A percentile compares a stretch with the other conserved stretches of the same genome.
phyloP scores from a whole-genome alignment of 129 eudicot species.

The Mikania micrantha region DNA sequence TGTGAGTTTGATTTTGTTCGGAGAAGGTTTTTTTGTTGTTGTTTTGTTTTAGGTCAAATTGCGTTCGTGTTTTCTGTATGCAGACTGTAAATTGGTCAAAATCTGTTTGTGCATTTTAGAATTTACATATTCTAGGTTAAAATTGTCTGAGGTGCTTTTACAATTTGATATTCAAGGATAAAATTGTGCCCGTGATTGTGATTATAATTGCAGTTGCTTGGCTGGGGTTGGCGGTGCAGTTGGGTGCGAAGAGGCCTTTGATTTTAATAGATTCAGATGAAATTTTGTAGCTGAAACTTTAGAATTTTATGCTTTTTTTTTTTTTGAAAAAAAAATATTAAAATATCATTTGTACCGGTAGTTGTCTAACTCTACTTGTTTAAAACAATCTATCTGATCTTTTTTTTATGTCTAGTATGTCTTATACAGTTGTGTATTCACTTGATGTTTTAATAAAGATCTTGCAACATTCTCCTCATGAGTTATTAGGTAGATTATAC shows the following conservation, averaged over 20 bases:
- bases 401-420: too few relatives aligned
- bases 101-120: slow-evolving; percentile 15
- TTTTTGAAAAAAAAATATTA: too few relatives aligned
- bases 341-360: too few relatives aligned
- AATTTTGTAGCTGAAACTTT: slow-evolving; percentile 12
- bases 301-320: not conserved
- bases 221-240: not conserved
- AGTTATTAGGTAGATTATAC: slow-evolving; percentile 19
- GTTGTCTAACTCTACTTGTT: too few relatives aligned
- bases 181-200: not conserved
- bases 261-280: slow-evolving; percentile 6
- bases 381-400: too few relatives aligned
- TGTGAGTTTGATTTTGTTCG: not conserved
- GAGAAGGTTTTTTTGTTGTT: not conserved
- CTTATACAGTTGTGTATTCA: not conserved
- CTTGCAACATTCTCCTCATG: not conserved
- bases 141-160: not conserved
- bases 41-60: slow-evolving; percentile 11
- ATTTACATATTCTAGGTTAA: slow-evolving; percentile 10
- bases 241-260: slow-evolving; percentile 8
- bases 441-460: not conserved
- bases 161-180: not conserved
- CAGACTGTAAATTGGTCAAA: not conserved
- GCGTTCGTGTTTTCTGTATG: not conserved
- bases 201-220: not conserved